These are phyloP conservation scores for Epithele typhae DNA, from an alignment of 768 basidiomycete genomes.

Conservation along the genomic window DNA sequence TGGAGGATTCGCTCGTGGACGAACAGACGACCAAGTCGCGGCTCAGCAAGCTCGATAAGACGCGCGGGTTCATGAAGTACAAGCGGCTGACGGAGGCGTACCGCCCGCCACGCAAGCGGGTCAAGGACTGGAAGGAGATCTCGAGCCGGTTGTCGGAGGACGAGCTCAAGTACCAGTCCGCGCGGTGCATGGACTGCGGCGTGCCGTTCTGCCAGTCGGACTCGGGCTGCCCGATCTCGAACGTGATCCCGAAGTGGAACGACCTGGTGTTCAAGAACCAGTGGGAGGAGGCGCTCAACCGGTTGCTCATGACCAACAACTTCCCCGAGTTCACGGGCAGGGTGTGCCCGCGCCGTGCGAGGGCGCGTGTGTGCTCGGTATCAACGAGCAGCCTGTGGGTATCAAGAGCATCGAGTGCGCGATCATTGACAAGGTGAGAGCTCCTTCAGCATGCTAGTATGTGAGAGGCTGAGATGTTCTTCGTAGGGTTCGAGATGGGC, in stretches of 20 bases:
- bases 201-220: constrained; percentile 97
- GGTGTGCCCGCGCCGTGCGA: constrained; percentile 98
- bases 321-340: constrained; percentile 97
- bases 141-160: constrained; percentile 83
- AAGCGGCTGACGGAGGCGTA: constrained; percentile 92
- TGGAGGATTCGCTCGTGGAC: constrained; percentile 93
- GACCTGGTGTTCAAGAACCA: constrained; percentile 97
- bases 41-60: constrained; percentile 90
- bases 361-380: constrained; percentile 93
- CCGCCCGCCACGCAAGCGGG: constrained; percentile 91
- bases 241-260: constrained; percentile 98
- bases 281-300: constrained; percentile 92
- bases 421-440: constrained; percentile 87
- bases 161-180: constrained; percentile 94
- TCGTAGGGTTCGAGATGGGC: constrained; percentile 92
- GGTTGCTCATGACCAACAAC: constrained; percentile 92
- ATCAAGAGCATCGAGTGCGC: constrained; percentile 99
- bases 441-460: constrained; percentile 20
- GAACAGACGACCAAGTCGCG: constrained; percentile 78
- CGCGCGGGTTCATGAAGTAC: constrained; percentile 98
- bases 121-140: constrained; percentile 98
- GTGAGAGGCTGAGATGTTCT: not conserved
- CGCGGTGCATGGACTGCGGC: constrained; percentile 98
- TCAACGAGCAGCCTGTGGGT: constrained; percentile 95
- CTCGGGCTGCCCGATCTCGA: constrained; percentile 94